Base-by-base conservation (phyloP, 805 yeast genomes). In the Ascoidea asiatica region DNA sequence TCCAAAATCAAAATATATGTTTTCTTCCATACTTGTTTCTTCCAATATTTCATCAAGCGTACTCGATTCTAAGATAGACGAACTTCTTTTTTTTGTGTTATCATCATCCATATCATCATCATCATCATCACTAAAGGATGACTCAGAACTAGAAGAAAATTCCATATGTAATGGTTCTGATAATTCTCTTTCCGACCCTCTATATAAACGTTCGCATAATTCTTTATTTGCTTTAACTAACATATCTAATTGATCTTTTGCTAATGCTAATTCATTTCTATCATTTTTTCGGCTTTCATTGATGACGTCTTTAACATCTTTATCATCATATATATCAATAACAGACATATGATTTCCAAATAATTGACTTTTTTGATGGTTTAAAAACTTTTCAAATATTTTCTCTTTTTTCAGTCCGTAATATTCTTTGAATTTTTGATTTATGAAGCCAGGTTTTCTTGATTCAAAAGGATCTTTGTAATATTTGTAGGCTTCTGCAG, bases 391-490 rank as follows among this genome's bases (percentile, higher is more conserved):
- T 29, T 29, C 35, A 29, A 8, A 29, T 15, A 11, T 8, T 29
- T 29, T 29, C 8, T 29, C 17, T 17, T 36, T 21, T 11, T 37
- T 20, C 11, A 4, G 7, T 15, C 18, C 18, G 19, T 46, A 46
- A 20, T 44, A 21, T 23, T 44, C 21, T 19, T 42, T 44, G 20
- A 47, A 39, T 18, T 44, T 38, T 19, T 39, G 40, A 35, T 47
- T 47, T n/a, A 36, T 44, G 5, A 37, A 29, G 2, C 48, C 48
- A 2, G 47, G 50, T 21, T 42, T 42, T 19, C 46, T 29, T 4
- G 47, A 42, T 19, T 44, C 47, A 44, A 47, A 47, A 2, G 50
- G 50, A 23, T 47, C 44, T 29, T 29, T 29, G 15, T 29, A 29
- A 29, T 29, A 29, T 15, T 29, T 29, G 15, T 29, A 29, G 15